Evolutionary conservation across 352 stramenopile species (phyloP), one percentile per base, ranked within the genome.

Genomic region (Sclerospora graminicola): DNA sequence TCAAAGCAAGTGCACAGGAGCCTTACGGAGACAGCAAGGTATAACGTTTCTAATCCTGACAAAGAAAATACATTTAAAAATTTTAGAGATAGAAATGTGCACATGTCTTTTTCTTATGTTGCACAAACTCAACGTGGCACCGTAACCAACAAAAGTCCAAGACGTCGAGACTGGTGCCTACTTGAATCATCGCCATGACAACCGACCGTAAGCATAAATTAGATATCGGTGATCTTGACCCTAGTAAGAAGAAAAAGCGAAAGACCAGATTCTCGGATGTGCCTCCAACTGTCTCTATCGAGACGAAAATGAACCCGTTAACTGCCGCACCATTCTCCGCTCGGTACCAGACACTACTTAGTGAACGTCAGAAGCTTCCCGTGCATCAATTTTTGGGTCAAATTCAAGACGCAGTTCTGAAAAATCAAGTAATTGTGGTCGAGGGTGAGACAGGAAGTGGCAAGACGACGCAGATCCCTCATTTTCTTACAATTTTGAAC

Each of bases 361-460:
- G 80, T 37, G 76, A 82, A 20, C 74, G 97, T 23, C 96, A 98
- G 57, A 96, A 96, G 57, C 80, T 99, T 32, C 97, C 97, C 0
- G 95, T 99, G 26, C 99, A 93, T 70, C 69, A 84, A 16, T 99
- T 98, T 62, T 66, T 97, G 41, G 70, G 97, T 38, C 84, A 99
- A 56, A 98, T 99, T 66, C 68, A 99, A 48, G 67, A 84, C 26
- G 95, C 94, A 28, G 82, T 99, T 5, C 84, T 89, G 59, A 81
- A 95, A 21, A 81, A 97, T 63, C 87, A 88, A 46, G 92, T 98
- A 18, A 81, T 99, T 27, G 94, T 99, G 10, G 90, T 99, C 13
- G 96, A 98, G 54, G 97, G 96, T 57, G 95, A 99, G 65, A 99
- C 96, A 6, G 97, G 97, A 28, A 94, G 68, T 44, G 95, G 95